These are phyloP conservation scores for Toxicodendron radicans DNA, from an alignment of 345 rosid genomes.

Conservation along the genomic window DNA sequence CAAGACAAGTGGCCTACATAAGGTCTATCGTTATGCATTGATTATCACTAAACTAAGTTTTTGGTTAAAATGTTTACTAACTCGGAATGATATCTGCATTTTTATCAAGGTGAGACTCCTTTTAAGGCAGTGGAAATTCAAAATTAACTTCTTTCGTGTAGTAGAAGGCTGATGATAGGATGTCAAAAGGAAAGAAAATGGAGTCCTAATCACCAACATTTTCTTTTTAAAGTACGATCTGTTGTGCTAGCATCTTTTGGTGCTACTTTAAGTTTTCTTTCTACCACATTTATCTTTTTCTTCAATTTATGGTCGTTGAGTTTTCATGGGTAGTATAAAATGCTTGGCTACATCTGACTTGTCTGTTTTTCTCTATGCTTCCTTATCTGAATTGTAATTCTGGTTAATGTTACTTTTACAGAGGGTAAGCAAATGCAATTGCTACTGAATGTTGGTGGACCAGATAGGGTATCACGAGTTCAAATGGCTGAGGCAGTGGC, in stretches of 20 bases:
- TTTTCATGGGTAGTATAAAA: not conserved
- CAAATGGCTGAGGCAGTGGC: slow-evolving; percentile 90
- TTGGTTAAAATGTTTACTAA: not conserved
- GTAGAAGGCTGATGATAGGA: not conserved
- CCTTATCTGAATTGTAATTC: not conserved
- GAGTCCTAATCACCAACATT: not conserved
- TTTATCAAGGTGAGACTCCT: not conserved
- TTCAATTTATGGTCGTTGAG: not conserved
- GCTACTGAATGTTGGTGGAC: slow-evolving; percentile 81
- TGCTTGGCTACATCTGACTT: not conserved
- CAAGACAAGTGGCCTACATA: not conserved
- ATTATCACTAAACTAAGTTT: not conserved
- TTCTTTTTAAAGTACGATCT: not conserved
- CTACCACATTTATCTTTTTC: not conserved
- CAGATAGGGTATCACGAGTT: slow-evolving; percentile 80
- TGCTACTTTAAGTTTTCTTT: not conserved
- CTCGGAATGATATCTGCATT: not conserved
- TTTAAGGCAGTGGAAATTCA: too few relatives aligned
- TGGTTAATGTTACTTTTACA: slow-evolving; percentile 28
- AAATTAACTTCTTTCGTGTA: not conserved
- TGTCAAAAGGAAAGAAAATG: not conserved
- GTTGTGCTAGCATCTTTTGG: not conserved
- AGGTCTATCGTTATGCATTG: not conserved
- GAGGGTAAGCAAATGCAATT: slow-evolving; percentile 65
- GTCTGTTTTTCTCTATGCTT: not conserved